Evolutionary conservation across 257 asterid genomes (phyloP), one percentile per base, ranked within the genome.

Genomic region (Gentiana straminea): DNA sequence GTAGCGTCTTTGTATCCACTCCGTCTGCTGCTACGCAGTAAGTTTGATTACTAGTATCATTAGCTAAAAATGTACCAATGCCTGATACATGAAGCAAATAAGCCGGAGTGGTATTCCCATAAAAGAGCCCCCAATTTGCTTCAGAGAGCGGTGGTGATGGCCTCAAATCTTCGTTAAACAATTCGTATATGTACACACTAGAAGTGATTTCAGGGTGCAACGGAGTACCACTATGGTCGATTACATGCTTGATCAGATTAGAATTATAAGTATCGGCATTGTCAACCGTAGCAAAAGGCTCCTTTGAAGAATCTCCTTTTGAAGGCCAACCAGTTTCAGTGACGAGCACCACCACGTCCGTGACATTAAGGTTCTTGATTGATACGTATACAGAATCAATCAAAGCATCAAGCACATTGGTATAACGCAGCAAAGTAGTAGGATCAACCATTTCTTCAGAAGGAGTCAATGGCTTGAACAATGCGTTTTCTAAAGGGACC

Each of bases 241-340:
- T 61, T 52, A 84, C 67, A 58, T 84, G 96, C 82, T 79, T 86
- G 33, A 90, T 90, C 75, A 90, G 67, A 76, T 90, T 90, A 11
- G 96, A 90, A 50, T 82, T 90, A 50, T 77, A 90, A 2, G 81
- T 86, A 62, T 84, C 94, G 0, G 97, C 94, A 65, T 90, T 82
- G 65, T 90, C 89, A 10, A 79, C 44, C 0, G 96, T 86, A 32
- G 97, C 97, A 51, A 79, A 82, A 41, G 97, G 94, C 86, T 90
- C 97, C 70, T 82, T 86, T 0, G 84, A 24, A 41, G 46, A 72
- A 49, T 84, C 97, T 54, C 91, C 97, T 47, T 72, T 82, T 0
- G 98, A 86, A 69, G 95, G 97, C 97, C 97, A 84, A 5, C 97
- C 97, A 1, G 86, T 75, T 60, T 90, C 97, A 12, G 91, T 77